Evolutionary conservation across 371 early-diverging fungal genomes (phyloP), one percentile per base, ranked within the genome.

Genomic region (Rhizopus arrhizus): DNA sequence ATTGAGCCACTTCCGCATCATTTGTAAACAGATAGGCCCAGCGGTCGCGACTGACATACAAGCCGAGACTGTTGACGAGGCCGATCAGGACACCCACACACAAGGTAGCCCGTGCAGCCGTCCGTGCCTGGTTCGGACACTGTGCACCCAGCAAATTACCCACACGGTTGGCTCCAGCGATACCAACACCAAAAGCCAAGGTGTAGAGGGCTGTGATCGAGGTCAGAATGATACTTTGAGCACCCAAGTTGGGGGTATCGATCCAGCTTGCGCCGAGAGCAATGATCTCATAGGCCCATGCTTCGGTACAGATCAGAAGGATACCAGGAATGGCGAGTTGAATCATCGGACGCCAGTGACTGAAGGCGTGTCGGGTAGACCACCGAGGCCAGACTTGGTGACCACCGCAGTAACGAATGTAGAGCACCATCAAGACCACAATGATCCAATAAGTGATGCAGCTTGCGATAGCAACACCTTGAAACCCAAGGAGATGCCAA

Each of bases 391-490:
- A 95, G 3, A 80, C 80, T 35, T 82, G 69, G n/a, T 78, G 66
- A 3, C 93, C 94, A 32, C 84, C 78, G 34, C 91, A 64, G 62
- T 73, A 84, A 32, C 63, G 56, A 22, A 88, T 80, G 55, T 94
- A 95, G n/a, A 83, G 29, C 2, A 84, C 53, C 22, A 87, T 66
- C 3, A 86, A 47, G 2, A 82, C 12, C 5, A 87, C 73, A 43
- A 88, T 81, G 41, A 88, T 61, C 82, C 85, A 86, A 68, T 91
- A 87, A 4, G 90, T 86, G 15, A 91, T 69, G 4, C 82, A 75
- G 9, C 88, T 86, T 9, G 92, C 94, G 7, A 91, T 66, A 0
- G 95, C 92, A 0, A 93, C 91, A n/a, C 96, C 95, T 32, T 82
- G 74, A 48, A 85, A 88, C 11, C 95, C 95, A 41, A 93, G 59